A percentile compares a stretch with the other conserved stretches of the same genome.
Evolutionary conservation across 495 filamentous ascomycete species (phyloP).

Genomic region (Sabuloglossum arenarium): DNA sequence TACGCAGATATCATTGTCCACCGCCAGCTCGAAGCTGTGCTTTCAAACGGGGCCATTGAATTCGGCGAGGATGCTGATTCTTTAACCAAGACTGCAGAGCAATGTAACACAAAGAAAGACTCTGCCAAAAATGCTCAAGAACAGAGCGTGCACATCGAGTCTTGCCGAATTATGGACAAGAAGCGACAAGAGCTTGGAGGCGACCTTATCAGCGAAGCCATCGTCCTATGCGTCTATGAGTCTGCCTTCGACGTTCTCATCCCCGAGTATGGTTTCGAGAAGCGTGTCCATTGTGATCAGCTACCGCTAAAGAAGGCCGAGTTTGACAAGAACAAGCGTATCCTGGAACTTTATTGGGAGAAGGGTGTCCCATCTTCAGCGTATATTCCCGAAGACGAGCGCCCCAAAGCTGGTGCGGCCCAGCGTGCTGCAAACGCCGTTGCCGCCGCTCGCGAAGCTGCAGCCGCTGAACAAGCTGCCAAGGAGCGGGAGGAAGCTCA

Average conservation of each 20-base stretch:
- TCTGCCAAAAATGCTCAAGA: constrained; percentile 94
- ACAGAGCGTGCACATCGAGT: constrained; percentile 96
- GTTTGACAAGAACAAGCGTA: constrained; percentile 81
- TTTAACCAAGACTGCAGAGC: constrained; percentile 78
- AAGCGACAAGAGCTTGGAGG: constrained; percentile 64
- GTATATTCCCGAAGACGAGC: constrained; percentile 92
- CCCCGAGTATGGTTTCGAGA: constrained; percentile 96
- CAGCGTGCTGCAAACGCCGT: constrained; percentile 50
- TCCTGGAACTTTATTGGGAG: constrained; percentile 97
- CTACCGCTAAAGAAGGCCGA: constrained; percentile 96
- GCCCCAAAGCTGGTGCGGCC: constrained; percentile 54
- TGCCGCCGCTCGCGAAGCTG: constrained; percentile 55
- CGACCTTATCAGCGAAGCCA: constrained; percentile 89
- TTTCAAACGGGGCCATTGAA: constrained; percentile 65
- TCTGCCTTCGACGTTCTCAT: constrained; percentile 97
- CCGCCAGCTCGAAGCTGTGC: constrained; percentile 73
- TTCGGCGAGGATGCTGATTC: constrained; percentile 79
- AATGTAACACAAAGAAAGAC: constrained; percentile 97
- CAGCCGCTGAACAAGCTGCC: constrained; percentile 54
- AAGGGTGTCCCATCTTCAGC: constrained; percentile 93
- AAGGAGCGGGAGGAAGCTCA: constrained; percentile 73
- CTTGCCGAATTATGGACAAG: constrained; percentile 85
- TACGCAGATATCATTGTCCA: constrained; percentile 93
- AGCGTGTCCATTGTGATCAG: constrained; percentile 97
- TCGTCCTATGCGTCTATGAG: constrained; percentile 94